Conservation (phyloP, 2,329 filamentous ascomycete species). For the Hawksworthiomyces lignivorus region DNA sequence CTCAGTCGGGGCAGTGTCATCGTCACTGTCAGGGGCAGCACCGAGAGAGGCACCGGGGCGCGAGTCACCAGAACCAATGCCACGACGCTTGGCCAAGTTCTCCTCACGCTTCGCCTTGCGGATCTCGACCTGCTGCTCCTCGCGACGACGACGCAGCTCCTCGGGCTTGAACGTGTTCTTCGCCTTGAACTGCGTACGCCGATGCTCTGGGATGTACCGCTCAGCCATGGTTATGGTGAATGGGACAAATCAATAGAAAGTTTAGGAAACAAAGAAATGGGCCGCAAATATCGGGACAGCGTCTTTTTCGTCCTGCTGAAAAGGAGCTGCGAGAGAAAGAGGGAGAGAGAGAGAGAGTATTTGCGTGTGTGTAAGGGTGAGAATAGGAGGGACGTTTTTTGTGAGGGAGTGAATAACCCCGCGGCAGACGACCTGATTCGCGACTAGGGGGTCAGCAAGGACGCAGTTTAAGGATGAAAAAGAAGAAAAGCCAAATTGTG, state of each 20-base stretch:
- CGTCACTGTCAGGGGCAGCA: slow-evolving; percentile 90
- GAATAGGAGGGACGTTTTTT: too few relatives aligned
- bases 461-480: too few relatives aligned
- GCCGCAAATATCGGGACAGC: too few relatives aligned
- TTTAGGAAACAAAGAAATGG: too few relatives aligned
- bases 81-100: slow-evolving; percentile 96
- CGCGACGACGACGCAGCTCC: slow-evolving; percentile 93
- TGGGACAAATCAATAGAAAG: too few relatives aligned
- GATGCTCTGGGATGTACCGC: slow-evolving; percentile 98
- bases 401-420: too few relatives aligned
- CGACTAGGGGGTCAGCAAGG: too few relatives aligned
- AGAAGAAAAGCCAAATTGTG: neutral
- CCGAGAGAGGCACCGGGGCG: slow-evolving; percentile 75
- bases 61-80: slow-evolving; percentile 75
- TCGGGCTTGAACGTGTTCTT: slow-evolving; percentile 99
- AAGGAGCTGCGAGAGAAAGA: neutral
- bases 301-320: too few relatives aligned
- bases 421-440: too few relatives aligned
- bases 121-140: slow-evolving; percentile 99
- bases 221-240: slow-evolving; percentile 71
- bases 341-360: neutral
- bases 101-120: slow-evolving; percentile 98
- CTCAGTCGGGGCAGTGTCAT: slow-evolving; percentile 91
- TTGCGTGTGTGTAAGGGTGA: too few relatives aligned
- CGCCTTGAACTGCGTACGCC: slow-evolving; percentile 98